Evolutionary conservation across 768 basidiomycete genomes (phyloP).

Genomic region (Leucocoprinus sp.): DNA sequence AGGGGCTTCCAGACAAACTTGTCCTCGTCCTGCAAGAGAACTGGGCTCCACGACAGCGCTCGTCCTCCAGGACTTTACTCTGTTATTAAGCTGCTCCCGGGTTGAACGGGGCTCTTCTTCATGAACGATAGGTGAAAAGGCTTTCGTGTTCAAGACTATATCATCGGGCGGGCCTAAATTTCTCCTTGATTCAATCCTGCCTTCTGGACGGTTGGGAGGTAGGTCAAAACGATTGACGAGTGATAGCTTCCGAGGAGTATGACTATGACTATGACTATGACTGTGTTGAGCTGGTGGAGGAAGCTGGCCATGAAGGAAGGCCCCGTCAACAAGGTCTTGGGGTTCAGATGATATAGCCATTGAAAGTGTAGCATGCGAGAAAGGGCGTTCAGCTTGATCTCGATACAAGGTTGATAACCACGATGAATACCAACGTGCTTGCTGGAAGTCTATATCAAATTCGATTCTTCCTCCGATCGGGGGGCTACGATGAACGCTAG

Average conservation of each 20-base stretch:
- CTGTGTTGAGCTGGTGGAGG: constrained; percentile 22
- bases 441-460: constrained; percentile 74
- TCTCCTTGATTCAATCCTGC: constrained; percentile 19
- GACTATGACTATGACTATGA: constrained; percentile 35
- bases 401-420: constrained; percentile 53
- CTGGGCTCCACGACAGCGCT: constrained; percentile 42
- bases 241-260: constrained; percentile 59
- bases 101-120: constrained; percentile 47
- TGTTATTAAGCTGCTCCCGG: constrained; percentile 43
- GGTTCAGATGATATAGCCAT: constrained; percentile 49
- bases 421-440: constrained; percentile 71
- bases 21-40: constrained; percentile 40
- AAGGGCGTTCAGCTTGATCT: constrained; percentile 30
- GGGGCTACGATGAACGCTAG: constrained; percentile 25
- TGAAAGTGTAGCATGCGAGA: constrained; percentile 32
- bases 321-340: constrained; percentile 35
- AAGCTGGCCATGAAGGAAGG: constrained; percentile 29
- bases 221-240: constrained; percentile 58
- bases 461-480: constrained; percentile 76
- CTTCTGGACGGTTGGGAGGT: constrained; percentile 25
- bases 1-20: constrained; percentile 43
- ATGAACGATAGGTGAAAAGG: constrained; percentile 55
- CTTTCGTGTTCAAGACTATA: constrained; percentile 20
- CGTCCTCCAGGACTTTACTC: constrained; percentile 62
- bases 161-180: constrained; percentile 6